Evolutionary conservation across 371 early-diverging fungal genomes (phyloP), one percentile per base, ranked within the genome.

Genomic region (Lichtheimia ramosa): DNA sequence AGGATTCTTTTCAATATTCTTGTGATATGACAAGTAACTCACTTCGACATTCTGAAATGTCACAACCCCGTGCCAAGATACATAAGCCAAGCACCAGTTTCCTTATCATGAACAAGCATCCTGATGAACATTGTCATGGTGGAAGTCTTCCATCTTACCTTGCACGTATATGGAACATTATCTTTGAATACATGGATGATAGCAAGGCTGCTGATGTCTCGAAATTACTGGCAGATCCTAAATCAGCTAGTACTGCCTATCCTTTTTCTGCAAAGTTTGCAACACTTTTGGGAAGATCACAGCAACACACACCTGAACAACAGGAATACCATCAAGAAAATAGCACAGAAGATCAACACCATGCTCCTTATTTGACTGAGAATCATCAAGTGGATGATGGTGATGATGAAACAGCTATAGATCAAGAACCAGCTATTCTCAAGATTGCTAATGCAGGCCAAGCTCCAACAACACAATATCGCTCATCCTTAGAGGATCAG

Each of bases 111-210:
- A 54, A 40, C 39, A 21, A 7, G 12, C 21, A 41, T 20, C 39
- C n/a, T 13, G 40, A 20, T 40, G 8, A 1, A 7, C 25, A 50
- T 14, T 6, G 21, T 27, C 5, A 20, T 39, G 8, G 40, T 2
- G 18, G 40, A 7, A 12, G 56, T 0, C 41, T 55, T 13, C 56
- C 56, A 21, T 55, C 56, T 1, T 55, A 55, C 43, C 42, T 55
- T 2, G 12, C 56, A 13, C 21, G 43, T n/a, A 55, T 55, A 23
- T 55, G 56, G 56, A 55, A 24, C 42, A n/a, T 55, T 1, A 43
- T 55, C 4, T 55, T 55, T 16, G 56, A 46, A 16, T n/a, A 46
- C 46, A 46, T 21, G 46, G 21, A 46, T 21, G 21, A 21, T 21
- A 46, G 8, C n/a, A n/a, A 46, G 2, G 46, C n/a, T 18, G 46